A percentile compares a stretch with the other conserved stretches of the same genome.
These are phyloP conservation scores for Vitis riparia DNA, from an alignment of 164 flowering plant species.

Conservation along the genomic window DNA sequence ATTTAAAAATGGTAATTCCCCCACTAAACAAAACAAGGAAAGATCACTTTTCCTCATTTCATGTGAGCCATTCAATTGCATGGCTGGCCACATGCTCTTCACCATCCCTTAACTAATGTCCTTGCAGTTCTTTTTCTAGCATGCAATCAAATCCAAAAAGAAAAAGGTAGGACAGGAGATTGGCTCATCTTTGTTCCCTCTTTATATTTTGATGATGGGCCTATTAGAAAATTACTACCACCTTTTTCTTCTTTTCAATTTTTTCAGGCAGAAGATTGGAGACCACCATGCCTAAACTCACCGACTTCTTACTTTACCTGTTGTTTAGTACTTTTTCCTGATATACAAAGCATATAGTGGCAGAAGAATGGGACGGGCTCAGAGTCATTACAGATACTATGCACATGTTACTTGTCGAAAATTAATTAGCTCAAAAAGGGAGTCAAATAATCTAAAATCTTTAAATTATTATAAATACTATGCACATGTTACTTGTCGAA, in stretches of 20 bases:
- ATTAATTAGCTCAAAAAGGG: too few relatives aligned
- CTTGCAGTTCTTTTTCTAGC: conserved; percentile 4
- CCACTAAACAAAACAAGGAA: conserved; percentile 15
- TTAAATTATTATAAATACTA: too few relatives aligned
- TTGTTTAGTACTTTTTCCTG: background rate
- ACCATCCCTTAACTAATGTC: conserved; percentile 21
- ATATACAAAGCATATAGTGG: background rate
- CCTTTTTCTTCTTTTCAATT: background rate
- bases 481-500: too few relatives aligned
- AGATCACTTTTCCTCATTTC: conserved; percentile 16
- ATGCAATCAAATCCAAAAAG: conserved; percentile 29
- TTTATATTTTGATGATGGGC: conserved; percentile 18
- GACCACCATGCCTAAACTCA: conserved; percentile 4
- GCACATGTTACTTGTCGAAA: too few relatives aligned
- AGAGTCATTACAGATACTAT: too few relatives aligned
- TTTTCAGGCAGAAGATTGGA: conserved; percentile 1
- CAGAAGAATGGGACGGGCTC: background rate
- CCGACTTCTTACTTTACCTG: conserved; percentile 7
- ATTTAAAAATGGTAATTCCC: conserved; percentile 2
- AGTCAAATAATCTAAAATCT: too few relatives aligned
- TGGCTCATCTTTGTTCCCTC: conserved; percentile 25
- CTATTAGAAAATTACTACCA: conserved; percentile 4
- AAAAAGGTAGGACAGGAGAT: conserved; percentile 23
- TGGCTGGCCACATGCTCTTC: conserved; percentile 42
- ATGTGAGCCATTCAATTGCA: conserved; percentile 18